Evolutionary conservation across 78 protist species (phyloP).

Genomic region (Dictyostelium purpureum): DNA sequence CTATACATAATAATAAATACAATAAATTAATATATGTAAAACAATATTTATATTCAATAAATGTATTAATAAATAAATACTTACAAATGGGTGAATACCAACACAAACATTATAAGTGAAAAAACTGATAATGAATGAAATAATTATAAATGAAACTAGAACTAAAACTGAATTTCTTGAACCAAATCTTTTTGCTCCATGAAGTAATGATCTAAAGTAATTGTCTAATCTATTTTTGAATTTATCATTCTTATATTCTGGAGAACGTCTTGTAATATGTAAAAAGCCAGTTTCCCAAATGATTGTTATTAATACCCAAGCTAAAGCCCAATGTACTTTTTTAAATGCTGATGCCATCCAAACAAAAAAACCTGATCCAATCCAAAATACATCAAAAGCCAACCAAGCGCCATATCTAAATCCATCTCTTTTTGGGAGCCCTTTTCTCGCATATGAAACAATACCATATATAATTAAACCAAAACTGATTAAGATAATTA

Average conservation of each 20-base stretch:
- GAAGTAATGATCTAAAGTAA: neutral
- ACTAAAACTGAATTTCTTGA: neutral
- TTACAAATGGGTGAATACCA: conserved; percentile 59
- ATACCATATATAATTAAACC: neutral
- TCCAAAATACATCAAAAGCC: conserved; percentile 32
- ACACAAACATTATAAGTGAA: conserved; percentile 32
- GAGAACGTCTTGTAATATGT: neutral
- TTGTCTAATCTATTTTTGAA: neutral
- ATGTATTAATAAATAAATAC: neutral
- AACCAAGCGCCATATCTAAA: neutral
- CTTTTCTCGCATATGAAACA: neutral
- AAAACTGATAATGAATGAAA: conserved; percentile 7
- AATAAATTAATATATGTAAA: neutral
- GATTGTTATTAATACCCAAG: conserved; percentile 23
- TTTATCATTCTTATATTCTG: conserved; percentile 18
- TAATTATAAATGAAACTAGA: neutral
- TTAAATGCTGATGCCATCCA: conserved; percentile 45
- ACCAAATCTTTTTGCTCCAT: neutral
- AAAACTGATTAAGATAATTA: neutral
- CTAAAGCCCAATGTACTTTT: conserved; percentile 41
- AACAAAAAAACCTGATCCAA: conserved; percentile 16
- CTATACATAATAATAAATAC: neutral
- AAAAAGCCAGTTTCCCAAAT: conserved; percentile 34
- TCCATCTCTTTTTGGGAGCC: conserved; percentile 23
- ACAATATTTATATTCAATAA: neutral